Percentiles rank a stretch among this genome's conserved stretches.
Evolutionary conservation across 1,284 basidiomycete species (phyloP).

Genomic region (Marasmius tenuissimus): DNA sequence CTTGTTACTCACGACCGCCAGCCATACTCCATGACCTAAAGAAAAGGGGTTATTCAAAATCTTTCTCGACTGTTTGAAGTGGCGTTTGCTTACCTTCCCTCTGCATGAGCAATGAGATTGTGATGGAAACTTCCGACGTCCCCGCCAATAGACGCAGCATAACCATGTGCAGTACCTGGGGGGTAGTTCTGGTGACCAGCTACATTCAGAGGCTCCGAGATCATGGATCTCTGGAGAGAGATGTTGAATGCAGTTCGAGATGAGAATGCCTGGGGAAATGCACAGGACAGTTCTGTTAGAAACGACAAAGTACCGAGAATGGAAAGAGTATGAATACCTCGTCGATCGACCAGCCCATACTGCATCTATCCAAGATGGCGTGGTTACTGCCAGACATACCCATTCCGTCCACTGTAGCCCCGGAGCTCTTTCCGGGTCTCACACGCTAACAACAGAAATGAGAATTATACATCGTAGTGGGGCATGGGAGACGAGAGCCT

Average conservation of each 20-base stretch:
- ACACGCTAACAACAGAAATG: neutral
- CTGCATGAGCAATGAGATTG: constrained; percentile 10
- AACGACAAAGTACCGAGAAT: neutral
- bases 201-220: constrained; percentile 8
- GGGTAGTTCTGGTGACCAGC: constrained; percentile 11
- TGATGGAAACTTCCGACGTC: constrained; percentile 9
- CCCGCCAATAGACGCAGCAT: constrained; percentile 8
- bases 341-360: constrained; percentile 8
- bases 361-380: constrained; percentile 6
- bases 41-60: neutral
- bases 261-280: constrained; percentile 2
- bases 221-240: constrained; percentile 7
- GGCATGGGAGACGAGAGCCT: neutral
- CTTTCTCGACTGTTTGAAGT: neutral
- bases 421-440: neutral
- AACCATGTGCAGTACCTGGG: constrained; percentile 5
- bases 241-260: constrained; percentile 8
- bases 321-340: neutral
- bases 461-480: neutral
- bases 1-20: neutral
- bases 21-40: constrained; percentile 8
- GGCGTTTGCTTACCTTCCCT: neutral
- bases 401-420: constrained; percentile 6
- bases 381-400: constrained; percentile 6
- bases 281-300: neutral